Evolutionary conservation across 2,329 filamentous ascomycete genomes (phyloP).

Genomic region (Colletotrichum graminicola): DNA sequence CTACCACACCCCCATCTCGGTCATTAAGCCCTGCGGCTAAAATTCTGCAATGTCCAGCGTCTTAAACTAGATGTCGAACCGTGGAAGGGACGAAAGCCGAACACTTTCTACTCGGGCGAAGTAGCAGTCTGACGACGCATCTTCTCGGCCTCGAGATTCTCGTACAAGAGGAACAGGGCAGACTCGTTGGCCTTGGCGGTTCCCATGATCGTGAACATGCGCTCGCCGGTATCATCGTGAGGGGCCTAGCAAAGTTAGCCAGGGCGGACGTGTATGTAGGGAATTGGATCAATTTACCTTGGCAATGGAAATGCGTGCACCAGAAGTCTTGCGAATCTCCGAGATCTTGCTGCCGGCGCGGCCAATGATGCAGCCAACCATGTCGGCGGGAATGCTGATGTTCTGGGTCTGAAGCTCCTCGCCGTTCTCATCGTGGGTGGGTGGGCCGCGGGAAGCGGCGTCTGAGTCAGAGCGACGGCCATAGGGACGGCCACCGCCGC

Average conservation of each 20-base stretch:
- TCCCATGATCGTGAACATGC: slow-evolving; percentile 99
- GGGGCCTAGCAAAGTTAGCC: slow-evolving; percentile 69
- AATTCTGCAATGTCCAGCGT: slow-evolving; percentile 35
- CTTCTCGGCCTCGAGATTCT: slow-evolving; percentile 99
- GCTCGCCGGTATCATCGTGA: slow-evolving; percentile 96
- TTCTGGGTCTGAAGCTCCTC: slow-evolving; percentile 99
- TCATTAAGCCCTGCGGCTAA: slow-evolving; percentile 38
- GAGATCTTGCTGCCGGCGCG: slow-evolving; percentile 96
- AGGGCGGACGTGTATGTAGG: slow-evolving; percentile 16
- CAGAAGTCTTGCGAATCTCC: slow-evolving; percentile 97
- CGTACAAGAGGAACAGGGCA: slow-evolving; percentile 94
- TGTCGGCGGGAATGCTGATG: slow-evolving; percentile 99
- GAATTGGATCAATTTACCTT: slow-evolving; percentile 69
- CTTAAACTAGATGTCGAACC: slow-evolving; percentile 14
- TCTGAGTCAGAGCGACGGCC: slow-evolving; percentile 88
- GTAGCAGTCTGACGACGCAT: slow-evolving; percentile 84
- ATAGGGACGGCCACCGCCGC: slow-evolving; percentile 73
- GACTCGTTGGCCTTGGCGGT: slow-evolving; percentile 94
- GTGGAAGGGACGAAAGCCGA: slow-evolving; percentile 29
- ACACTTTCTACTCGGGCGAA: slow-evolving; percentile 60
- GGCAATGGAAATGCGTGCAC: slow-evolving; percentile 96
- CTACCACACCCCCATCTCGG: not conserved
- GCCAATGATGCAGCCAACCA: slow-evolving; percentile 99
- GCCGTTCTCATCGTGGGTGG: slow-evolving; percentile 93
- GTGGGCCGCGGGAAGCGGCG: slow-evolving; percentile 81